Conservation (phyloP, 1,139 yeast species). For the Nakaseomyces kungkrabaensis region DNA sequence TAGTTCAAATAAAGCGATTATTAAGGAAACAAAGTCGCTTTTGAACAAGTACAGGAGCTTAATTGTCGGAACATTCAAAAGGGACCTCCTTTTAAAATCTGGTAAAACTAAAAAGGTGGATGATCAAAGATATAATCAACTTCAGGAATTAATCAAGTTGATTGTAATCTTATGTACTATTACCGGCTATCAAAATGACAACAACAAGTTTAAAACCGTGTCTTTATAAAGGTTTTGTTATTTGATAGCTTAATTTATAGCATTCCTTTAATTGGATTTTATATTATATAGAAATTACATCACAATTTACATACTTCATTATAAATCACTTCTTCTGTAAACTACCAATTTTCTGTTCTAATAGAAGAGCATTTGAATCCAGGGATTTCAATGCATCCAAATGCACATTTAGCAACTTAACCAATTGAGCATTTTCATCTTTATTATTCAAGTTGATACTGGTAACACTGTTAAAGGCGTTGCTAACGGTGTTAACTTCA, state of each 20-base stretch:
- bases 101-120: conserved; percentile 19
- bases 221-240: too few relatives aligned
- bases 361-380: conserved; percentile 57
- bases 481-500: conserved; percentile 82
- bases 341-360: conserved; percentile 51
- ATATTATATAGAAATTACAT: not conserved
- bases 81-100: conserved; percentile 41
- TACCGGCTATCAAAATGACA: conserved; percentile 33
- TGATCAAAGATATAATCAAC: conserved; percentile 26
- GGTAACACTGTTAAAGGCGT: conserved; percentile 61
- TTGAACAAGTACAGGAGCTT: conserved; percentile 46
- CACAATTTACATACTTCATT: not conserved
- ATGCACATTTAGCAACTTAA: conserved; percentile 78
- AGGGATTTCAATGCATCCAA: conserved; percentile 83
- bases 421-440: conserved; percentile 43
- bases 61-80: conserved; percentile 58
- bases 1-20: conserved; percentile 59
- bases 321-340: conserved; percentile 5
- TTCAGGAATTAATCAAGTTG: conserved; percentile 45
- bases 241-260: not conserved
- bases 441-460: conserved; percentile 32
- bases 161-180: conserved; percentile 50
- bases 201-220: not conserved
- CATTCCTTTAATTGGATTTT: not conserved
- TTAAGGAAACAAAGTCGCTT: conserved; percentile 44